Evolutionary conservation across 106 monocot species (phyloP), one percentile per base, ranked within the genome.

Genomic region (Apostasia ramifera): DNA sequence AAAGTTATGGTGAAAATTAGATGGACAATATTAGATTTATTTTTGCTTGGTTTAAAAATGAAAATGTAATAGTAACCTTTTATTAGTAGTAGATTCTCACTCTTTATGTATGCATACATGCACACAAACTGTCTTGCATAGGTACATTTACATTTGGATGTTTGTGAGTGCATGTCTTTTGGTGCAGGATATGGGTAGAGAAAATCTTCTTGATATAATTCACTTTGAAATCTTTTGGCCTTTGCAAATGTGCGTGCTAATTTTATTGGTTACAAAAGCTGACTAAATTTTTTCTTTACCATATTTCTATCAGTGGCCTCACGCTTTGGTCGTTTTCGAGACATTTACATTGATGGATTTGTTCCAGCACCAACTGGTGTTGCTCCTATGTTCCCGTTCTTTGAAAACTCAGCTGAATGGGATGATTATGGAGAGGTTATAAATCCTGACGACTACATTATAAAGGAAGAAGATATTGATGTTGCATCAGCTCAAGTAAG

Each of bases 371-470:
- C 86, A 9, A 78, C 84, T n/a, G 83, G 88, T 81, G 89, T 92
- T 79, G 87, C 87, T 78, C 97, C 97, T 57, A 97, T 90, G 97
- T 97, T 97, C 73, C 97, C 97, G 2, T 92, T 80, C 76, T 97
- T 83, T 72, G 92, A 90, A 47, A 87, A 76, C 53, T 72, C 82
- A 48, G 79, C 85, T 81, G 87, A 92, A 59, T 97, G 97, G 97
- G 97, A 97, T 86, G 97, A 97, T 71, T 97, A 86, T 85, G 97
- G 97, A 66, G 97, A 97, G 74, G 81, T 97, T 59, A 89, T 97
- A 41, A 87, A 97, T 79, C 97, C 97, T 44, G 92, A 92, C 74
- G 89, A 97, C 57, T 92, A 92, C 82, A 82, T 81, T 51, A 87
- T 77, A 47, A 89, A 97, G 75, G 80, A 83, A 66, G 92, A 92